phyloP scores from a whole-genome alignment of 768 basidiomycete genomes.

The Tricholoma bakamatsutake region DNA sequence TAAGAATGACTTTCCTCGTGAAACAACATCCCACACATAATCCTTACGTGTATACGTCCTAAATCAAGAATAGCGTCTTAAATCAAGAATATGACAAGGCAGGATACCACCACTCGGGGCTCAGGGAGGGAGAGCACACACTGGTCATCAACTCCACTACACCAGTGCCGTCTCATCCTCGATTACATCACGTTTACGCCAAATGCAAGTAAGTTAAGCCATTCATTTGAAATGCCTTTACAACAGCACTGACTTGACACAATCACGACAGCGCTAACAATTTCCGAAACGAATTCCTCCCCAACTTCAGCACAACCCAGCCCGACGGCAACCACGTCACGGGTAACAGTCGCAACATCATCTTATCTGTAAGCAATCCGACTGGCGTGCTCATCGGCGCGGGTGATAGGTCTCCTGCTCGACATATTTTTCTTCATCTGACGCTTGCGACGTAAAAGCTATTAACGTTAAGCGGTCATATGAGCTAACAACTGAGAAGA shows the following conservation, averaged over 20 bases:
- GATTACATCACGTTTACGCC: constrained; percentile 16
- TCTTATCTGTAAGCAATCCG: neutral
- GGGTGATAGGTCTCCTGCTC: neutral
- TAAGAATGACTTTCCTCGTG: too few species aligned
- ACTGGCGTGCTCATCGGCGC: neutral
- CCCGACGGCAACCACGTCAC: neutral
- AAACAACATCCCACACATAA: neutral
- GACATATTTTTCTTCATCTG: neutral
- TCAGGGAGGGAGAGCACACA: constrained; percentile 21
- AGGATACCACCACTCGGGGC: constrained; percentile 15
- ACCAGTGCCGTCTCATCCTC: constrained; percentile 14
- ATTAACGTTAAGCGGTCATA: neutral
- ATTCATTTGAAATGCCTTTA: neutral
- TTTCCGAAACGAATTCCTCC: neutral
- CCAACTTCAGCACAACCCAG: neutral
- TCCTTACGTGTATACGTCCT: neutral
- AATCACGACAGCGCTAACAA: neutral
- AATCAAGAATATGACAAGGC: neutral
- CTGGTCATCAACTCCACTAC: constrained; percentile 15
- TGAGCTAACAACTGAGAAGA: too few species aligned
- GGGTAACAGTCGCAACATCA: neutral
- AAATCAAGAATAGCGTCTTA: neutral
- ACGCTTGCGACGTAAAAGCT: neutral
- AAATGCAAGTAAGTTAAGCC: constrained; percentile 2
- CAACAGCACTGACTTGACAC: neutral